These are phyloP conservation scores for Penicillium cataractarum DNA, from an alignment of 495 filamentous ascomycete species.

Conservation along the genomic window DNA sequence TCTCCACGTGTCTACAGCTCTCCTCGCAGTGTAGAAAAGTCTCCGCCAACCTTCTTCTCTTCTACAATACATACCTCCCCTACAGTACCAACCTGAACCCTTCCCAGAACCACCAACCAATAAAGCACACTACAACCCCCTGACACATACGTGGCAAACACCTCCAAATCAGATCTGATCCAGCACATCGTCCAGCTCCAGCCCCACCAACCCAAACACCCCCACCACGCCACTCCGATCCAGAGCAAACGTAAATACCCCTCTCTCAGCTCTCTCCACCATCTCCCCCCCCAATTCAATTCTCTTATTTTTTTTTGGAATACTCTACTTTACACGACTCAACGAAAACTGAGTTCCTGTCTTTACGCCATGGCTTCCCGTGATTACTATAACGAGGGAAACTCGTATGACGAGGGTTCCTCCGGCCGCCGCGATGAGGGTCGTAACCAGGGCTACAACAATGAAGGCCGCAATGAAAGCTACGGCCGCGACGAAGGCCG, in stretches of 20 bases:
- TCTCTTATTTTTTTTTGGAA: not conserved
- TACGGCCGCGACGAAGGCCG: conserved; percentile 36
- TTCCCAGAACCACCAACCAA: no score
- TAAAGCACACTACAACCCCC: no score
- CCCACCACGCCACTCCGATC: not conserved
- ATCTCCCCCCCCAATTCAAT: not conserved
- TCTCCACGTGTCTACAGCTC: not conserved
- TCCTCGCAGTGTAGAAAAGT: no score
- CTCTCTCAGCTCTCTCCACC: not conserved
- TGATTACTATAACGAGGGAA: conserved; percentile 1
- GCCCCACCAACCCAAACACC: not conserved
- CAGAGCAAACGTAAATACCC: not conserved
- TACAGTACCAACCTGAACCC: no score
- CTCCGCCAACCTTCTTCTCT: no score
- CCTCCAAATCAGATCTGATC: no score
- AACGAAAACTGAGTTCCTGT: not conserved
- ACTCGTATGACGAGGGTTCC: conserved; percentile 15
- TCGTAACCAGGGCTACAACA: no score
- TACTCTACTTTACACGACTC: not conserved
- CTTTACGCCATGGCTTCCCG: not conserved
- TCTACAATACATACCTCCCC: no score
- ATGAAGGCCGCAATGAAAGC: no score
- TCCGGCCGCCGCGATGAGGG: not conserved
- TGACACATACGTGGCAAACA: no score
- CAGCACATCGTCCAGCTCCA: no score